A percentile compares a stretch with the other conserved stretches of the same genome.
Conservation (phyloP, 371 early-diverging fungal genomes). For the Zychaea mexicana region DNA sequence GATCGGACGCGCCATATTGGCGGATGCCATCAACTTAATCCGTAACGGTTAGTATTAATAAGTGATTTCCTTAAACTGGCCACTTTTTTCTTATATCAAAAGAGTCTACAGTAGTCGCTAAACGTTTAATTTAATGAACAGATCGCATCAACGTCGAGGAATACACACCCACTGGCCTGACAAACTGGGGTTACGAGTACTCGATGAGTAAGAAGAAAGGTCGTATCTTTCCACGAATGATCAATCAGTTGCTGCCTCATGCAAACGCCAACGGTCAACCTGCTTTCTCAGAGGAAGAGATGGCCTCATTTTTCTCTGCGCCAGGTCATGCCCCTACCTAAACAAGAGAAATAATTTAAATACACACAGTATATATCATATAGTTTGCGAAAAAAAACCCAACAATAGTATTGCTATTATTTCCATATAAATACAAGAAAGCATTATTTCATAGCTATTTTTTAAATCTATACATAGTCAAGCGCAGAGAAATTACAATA, state of each 20-base stretch:
- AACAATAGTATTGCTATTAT: too few relatives aligned
- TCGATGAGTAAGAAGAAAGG: conserved; percentile 10
- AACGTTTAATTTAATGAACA: conserved; percentile 2
- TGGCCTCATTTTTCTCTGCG: conserved; percentile 12
- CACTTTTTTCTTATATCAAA: too few relatives aligned
- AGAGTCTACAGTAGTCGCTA: too few relatives aligned
- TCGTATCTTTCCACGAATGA: conserved; percentile 20
- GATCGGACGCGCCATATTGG: conserved; percentile 48
- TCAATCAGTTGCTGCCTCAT: conserved; percentile 10
- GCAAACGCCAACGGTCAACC: conserved; percentile 16
- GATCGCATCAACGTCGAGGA: conserved; percentile 28
- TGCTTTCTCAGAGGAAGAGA: conserved; percentile 18
- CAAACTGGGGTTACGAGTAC: conserved; percentile 33
- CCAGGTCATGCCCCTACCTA: neutral
- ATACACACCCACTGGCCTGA: conserved; percentile 26
- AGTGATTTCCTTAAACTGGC: too few relatives aligned
- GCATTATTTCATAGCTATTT: too few relatives aligned
- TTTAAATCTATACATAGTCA: too few relatives aligned
- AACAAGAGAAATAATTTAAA: too few relatives aligned
- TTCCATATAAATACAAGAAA: neutral
- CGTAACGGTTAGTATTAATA: conserved; percentile 42
- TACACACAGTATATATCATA: too few relatives aligned
- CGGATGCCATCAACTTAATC: conserved; percentile 56
- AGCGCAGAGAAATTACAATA: too few relatives aligned
- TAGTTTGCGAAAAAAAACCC: too few relatives aligned